A percentile compares a stretch with the other conserved stretches of the same genome.
phyloP scores from a whole-genome alignment of 116 monocot genomes.

The Trichopus zeylanicus region DNA sequence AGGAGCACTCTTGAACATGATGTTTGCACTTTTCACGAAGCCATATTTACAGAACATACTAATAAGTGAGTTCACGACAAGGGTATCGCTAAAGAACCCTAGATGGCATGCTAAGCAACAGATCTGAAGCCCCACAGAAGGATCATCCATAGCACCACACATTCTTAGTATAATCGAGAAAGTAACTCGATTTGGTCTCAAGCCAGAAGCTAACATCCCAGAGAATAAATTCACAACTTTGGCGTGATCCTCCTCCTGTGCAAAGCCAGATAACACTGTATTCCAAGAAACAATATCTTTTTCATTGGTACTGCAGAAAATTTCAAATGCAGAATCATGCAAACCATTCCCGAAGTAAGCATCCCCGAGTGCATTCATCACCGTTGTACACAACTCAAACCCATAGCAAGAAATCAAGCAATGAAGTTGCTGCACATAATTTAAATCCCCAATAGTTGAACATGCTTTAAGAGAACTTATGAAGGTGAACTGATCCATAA shows the following conservation, averaged over 20 bases:
- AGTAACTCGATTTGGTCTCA: slow-evolving; percentile 29
- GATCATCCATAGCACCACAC: slow-evolving; percentile 14
- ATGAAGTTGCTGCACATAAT: slow-evolving; percentile 24
- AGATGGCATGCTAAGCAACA: slow-evolving; percentile 14
- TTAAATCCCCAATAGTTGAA: background rate
- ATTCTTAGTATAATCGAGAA: slow-evolving; percentile 22
- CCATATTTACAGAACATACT: slow-evolving; percentile 25
- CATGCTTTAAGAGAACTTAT: slow-evolving; percentile 27
- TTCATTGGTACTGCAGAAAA: slow-evolving; percentile 12
- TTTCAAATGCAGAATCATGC: slow-evolving; percentile 16
- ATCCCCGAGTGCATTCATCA: slow-evolving; percentile 29
- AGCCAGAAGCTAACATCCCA: slow-evolving; percentile 7
- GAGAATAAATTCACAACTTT: slow-evolving; percentile 11
- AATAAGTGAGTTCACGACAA: slow-evolving; percentile 20
- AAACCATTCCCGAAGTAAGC: slow-evolving; percentile 16
- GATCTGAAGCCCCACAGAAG: slow-evolving; percentile 27
- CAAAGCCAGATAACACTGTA: slow-evolving; percentile 14
- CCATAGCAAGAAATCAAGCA: slow-evolving; percentile 10
- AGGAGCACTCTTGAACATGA: slow-evolving; percentile 8
- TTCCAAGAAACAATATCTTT: slow-evolving; percentile 46
- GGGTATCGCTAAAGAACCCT: slow-evolving; percentile 11
- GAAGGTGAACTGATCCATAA: slow-evolving; percentile 16
- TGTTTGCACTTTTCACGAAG: slow-evolving; percentile 10
- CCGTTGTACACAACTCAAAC: slow-evolving; percentile 9
- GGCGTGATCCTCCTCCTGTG: slow-evolving; percentile 13